A percentile compares a stretch with the other conserved stretches of the same genome.
phyloP scores from a whole-genome alignment of 768 basidiomycete species.

The Sporobolomyces roseus region DNA sequence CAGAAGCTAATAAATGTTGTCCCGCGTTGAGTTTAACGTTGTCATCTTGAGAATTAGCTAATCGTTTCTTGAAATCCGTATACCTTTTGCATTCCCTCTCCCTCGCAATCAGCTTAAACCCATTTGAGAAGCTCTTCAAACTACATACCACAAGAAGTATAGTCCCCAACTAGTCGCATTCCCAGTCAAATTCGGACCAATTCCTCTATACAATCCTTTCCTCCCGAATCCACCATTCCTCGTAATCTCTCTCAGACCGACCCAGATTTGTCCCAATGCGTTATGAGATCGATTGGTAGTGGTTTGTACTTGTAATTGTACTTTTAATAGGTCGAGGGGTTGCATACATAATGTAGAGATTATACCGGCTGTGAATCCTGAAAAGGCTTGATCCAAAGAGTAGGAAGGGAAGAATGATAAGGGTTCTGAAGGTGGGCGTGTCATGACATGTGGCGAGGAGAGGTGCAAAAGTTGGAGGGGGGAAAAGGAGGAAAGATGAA shows the following conservation, averaged over 20 bases:
- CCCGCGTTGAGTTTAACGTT: slow-evolving; percentile 66
- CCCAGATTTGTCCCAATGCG: slow-evolving; percentile 70
- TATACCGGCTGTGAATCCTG: slow-evolving; percentile 87
- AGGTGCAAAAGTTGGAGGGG: neutral
- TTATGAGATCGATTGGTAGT: slow-evolving; percentile 52
- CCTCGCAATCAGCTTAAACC: neutral
- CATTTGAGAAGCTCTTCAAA: neutral
- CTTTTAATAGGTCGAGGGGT: slow-evolving; percentile 90
- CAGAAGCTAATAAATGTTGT: slow-evolving; percentile 80
- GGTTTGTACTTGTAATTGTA: slow-evolving; percentile 87
- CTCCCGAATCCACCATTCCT: slow-evolving; percentile 67
- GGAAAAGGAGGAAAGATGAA: neutral
- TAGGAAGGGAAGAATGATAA: slow-evolving; percentile 29
- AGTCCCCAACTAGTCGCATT: slow-evolving; percentile 96
- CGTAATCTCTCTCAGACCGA: slow-evolving; percentile 64
- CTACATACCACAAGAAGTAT: slow-evolving; percentile 90
- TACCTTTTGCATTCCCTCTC: slow-evolving; percentile 58
- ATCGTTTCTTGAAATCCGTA: slow-evolving; percentile 82
- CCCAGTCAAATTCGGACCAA: slow-evolving; percentile 84
- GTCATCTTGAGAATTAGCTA: slow-evolving; percentile 61
- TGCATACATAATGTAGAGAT: slow-evolving; percentile 93
- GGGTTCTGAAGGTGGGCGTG: neutral
- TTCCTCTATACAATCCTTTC: slow-evolving; percentile 82
- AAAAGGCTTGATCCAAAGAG: slow-evolving; percentile 83
- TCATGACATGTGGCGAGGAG: neutral